Evolutionary conservation across 371 early-diverging fungal species (phyloP).

Genomic region (Mortierella sp.): DNA sequence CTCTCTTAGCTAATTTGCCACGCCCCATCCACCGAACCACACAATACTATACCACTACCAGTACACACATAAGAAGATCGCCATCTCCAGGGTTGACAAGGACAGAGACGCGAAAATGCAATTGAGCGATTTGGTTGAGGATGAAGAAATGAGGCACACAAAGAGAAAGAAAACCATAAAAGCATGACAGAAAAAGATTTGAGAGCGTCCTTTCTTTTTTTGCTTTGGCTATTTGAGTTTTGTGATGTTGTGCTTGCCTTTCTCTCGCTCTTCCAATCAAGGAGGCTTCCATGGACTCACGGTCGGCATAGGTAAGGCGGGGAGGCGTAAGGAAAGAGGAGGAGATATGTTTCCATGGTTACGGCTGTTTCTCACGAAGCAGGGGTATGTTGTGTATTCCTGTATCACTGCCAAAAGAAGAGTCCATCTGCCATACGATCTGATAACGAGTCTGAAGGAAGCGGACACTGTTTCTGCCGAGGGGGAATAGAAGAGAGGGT

Average conservation of each 20-base stretch:
- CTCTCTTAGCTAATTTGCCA: neutral
- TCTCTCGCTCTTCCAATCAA: neutral
- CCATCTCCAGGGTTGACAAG: neutral
- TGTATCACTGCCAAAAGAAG: slow-evolving; percentile 7
- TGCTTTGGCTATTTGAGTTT: neutral
- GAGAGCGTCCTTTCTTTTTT: neutral
- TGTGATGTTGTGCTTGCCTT: neutral
- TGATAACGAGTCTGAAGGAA: neutral
- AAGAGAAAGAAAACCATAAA: neutral
- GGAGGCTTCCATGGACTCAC: neutral
- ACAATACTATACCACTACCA: neutral
- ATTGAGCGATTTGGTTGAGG: neutral
- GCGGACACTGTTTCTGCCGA: neutral
- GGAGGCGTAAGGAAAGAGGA: neutral
- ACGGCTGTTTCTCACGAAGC: slow-evolving; percentile 1
- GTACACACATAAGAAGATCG: neutral
- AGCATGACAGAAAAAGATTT: neutral
- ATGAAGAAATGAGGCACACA: neutral
- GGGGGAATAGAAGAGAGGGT: neutral
- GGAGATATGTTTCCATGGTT: neutral
- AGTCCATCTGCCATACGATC: neutral
- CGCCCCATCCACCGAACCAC: neutral
- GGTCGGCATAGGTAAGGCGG: neutral
- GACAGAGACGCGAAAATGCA: neutral
- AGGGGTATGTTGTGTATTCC: neutral